Conservation (phyloP, 2,329 filamentous ascomycete species). For the Metarhizium brunneum region DNA sequence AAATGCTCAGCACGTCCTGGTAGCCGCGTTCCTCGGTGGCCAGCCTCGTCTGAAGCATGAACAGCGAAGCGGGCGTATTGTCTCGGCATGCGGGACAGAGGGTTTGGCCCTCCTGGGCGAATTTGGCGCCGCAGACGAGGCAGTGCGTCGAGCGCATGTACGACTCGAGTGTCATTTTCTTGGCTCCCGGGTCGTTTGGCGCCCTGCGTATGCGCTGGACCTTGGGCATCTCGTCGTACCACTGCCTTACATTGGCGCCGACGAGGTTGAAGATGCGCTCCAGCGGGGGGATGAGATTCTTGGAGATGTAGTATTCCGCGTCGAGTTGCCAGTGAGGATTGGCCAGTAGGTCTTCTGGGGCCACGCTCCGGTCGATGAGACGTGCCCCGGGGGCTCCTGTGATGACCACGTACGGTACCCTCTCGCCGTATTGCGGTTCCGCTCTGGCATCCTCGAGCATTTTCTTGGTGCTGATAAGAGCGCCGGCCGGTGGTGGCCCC, state of each 20-base stretch:
- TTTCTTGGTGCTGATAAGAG: constrained; percentile 73
- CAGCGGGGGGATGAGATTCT: constrained; percentile 89
- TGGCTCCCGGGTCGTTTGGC: constrained; percentile 19
- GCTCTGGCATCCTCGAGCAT: constrained; percentile 81
- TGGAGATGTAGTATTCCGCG: constrained; percentile 92
- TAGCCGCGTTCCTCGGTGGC: constrained; percentile 54
- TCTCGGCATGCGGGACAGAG: constrained; percentile 51
- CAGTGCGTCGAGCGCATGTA: constrained; percentile 81
- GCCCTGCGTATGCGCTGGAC: constrained; percentile 56
- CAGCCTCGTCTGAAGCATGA: constrained; percentile 54
- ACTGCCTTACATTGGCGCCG: constrained; percentile 78
- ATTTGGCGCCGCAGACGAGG: constrained; percentile 51
- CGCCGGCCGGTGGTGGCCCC: constrained; percentile 74
- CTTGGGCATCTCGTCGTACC: constrained; percentile 97
- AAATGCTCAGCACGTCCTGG: constrained; percentile 58
- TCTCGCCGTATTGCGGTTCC: constrained; percentile 91
- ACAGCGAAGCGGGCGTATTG: constrained; percentile 49
- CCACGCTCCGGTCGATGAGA: constrained; percentile 81
- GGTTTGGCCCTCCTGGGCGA: constrained; percentile 19
- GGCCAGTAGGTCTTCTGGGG: constrained; percentile 71
- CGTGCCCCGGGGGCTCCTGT: constrained; percentile 78
- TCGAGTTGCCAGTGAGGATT: constrained; percentile 76
- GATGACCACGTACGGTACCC: constrained; percentile 89
- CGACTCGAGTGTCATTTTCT: constrained; percentile 76
- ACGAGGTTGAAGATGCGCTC: constrained; percentile 96